Base-by-base conservation (phyloP, 768 basidiomycete species). In the Tylopilus plumbeoviolaceoides region DNA sequence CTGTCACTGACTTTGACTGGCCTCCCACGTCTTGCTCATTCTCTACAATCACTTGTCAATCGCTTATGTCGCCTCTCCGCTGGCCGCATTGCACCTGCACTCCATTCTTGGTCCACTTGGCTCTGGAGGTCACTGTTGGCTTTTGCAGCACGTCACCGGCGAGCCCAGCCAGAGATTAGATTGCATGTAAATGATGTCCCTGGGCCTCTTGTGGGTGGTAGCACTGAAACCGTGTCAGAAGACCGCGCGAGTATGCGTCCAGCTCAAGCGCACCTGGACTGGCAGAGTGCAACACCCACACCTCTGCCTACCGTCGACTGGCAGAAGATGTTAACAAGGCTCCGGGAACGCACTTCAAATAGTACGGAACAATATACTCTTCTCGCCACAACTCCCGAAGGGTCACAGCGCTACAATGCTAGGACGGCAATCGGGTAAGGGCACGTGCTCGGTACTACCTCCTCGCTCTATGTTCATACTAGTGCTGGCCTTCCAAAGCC, bases 321-420 rank as follows among this genome's bases (percentile, higher is more conserved):
- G 61, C n/a, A 40, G 31, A 30, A 38, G 1, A n/a, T 25, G 3
- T 14, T 46, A 36, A 23, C 40, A 17, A 51, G 1, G 18, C 30
- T 45, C 30, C 46, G 15, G 9, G 28, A 6, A 17, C 43, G 14
- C n/a, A 17, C 25, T 40, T 33, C 50, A 7, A 14, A 11, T 12
- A 14, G 14, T 3, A 10, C 28, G 28, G 7, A 30, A 30, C 28
- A 30, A 10, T 30, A 30, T 10, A 30, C 10, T 30, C 28, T 30
- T 7, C 8, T 8, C 8, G 28, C 57, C 14, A 44, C 52, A 7
- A 59, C 42, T 20, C 61, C 53, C 1, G 61, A 55, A n/a, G 50
- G 23, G 17, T 63, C 57, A 35, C 53, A 30, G 42, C 44, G 60
- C 7, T 61, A 63, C 41, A 20, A 31, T 6, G 12, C 14, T 6